Percentiles rank a stretch among this genome's conserved stretches.
Conservation (phyloP, 306 rosid species). For the Trifolium fragiferum region DNA sequence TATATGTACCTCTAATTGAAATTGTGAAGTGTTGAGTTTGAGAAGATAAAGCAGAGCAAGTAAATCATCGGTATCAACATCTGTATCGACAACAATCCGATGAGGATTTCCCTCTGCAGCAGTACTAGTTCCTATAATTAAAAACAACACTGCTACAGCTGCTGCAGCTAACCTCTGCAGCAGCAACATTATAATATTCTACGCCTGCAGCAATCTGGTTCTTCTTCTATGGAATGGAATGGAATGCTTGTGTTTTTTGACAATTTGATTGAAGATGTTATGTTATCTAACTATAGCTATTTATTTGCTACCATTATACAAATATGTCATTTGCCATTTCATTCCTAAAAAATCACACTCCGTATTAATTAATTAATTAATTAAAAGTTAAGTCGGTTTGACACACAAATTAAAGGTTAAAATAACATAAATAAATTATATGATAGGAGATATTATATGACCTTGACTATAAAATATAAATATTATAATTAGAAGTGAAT, state of each 20-base stretch:
- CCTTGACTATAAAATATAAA: no score
- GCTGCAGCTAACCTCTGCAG: constrained; percentile 35
- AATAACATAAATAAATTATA: no score
- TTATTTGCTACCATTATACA: no score
- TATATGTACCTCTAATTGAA: constrained; percentile 61
- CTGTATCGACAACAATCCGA: constrained; percentile 83
- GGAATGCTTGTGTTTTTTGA: not conserved
- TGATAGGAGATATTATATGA: no score
- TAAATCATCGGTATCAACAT: constrained; percentile 86
- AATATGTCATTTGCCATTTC: no score
- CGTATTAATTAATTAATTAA: no score
- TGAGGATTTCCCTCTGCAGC: constrained; percentile 48
- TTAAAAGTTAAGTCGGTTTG: no score
- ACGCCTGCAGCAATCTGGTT: no score
- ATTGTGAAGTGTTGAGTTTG: constrained; percentile 74
- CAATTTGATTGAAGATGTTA: not conserved
- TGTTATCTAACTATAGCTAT: not conserved
- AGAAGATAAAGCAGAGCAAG: constrained; percentile 82
- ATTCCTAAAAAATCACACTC: no score
- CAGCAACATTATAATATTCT: constrained; percentile 38
- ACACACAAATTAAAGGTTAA: no score
- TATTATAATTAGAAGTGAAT: no score
- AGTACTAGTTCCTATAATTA: constrained; percentile 3
- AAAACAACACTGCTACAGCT: not conserved
- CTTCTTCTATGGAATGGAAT: not conserved